Evolutionary conservation across 2,329 filamentous ascomycete genomes (phyloP).

Genomic region (Cadophora luteo-olivacea): DNA sequence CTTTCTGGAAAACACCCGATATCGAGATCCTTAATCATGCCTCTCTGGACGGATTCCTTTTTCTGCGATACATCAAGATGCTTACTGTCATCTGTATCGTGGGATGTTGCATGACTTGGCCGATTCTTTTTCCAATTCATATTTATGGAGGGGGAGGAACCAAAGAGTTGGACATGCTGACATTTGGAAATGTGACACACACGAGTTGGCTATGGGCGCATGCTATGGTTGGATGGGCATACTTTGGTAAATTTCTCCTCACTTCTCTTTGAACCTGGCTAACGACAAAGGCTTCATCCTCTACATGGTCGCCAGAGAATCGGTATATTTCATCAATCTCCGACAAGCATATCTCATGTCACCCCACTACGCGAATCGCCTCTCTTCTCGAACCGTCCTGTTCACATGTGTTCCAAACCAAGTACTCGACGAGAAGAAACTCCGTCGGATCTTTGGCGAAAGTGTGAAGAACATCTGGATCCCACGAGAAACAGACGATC

Average conservation of each 20-base stretch:
- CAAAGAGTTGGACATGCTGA: slow-evolving; percentile 63
- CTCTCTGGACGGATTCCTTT: slow-evolving; percentile 70
- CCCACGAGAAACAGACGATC: slow-evolving; percentile 61
- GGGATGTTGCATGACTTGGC: slow-evolving; percentile 67
- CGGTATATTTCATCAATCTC: slow-evolving; percentile 72
- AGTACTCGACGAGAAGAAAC: slow-evolving; percentile 62
- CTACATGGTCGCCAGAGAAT: slow-evolving; percentile 70
- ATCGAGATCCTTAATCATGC: slow-evolving; percentile 64
- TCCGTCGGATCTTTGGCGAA: slow-evolving; percentile 65
- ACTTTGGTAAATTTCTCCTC: slow-evolving; percentile 51
- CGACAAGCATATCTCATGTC: slow-evolving; percentile 72
- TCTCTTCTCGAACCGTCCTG: slow-evolving; percentile 72
- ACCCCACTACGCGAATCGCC: slow-evolving; percentile 67
- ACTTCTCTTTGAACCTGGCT: slow-evolving; percentile 7
- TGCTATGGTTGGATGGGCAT: slow-evolving; percentile 66
- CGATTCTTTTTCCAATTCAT: slow-evolving; percentile 70
- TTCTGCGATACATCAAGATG: slow-evolving; percentile 70
- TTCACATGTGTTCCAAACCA: slow-evolving; percentile 69
- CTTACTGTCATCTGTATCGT: slow-evolving; percentile 65
- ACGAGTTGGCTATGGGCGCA: slow-evolving; percentile 66
- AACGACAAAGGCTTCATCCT: slow-evolving; percentile 59
- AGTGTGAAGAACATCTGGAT: slow-evolving; percentile 70
- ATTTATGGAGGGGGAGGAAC: slow-evolving; percentile 61
- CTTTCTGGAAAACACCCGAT: slow-evolving; percentile 45
- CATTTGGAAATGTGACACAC: slow-evolving; percentile 61